Evolutionary conservation across 2,329 filamentous ascomycete species (phyloP).

Genomic region (Trichoderma koningiopsis): DNA sequence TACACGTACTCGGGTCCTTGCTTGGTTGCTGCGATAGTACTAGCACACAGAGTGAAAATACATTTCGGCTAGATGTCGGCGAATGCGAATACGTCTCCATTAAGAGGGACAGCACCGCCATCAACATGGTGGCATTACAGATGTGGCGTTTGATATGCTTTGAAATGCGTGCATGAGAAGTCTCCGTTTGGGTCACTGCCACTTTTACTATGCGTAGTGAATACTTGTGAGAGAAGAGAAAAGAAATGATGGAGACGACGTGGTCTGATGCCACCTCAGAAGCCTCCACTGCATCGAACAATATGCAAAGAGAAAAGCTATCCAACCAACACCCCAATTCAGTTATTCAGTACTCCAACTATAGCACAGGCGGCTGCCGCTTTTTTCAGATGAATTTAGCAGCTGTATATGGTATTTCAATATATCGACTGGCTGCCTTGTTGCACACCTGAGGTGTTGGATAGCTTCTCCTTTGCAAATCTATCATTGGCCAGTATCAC

Average conservation of each 20-base stretch:
- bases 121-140: not conserved
- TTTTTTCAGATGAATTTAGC: too few relatives aligned
- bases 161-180: not conserved
- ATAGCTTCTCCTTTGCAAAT: too few relatives aligned
- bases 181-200: not conserved
- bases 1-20: too few relatives aligned
- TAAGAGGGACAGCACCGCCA: conserved; percentile 2
- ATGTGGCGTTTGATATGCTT: not conserved
- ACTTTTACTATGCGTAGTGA: not conserved
- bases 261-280: conserved; percentile 17
- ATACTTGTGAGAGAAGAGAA: not conserved
- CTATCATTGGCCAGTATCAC: not conserved
- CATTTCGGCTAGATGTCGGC: not conserved
- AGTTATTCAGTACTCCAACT: too few relatives aligned
- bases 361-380: too few relatives aligned
- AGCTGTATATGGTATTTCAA: too few relatives aligned
- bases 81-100: conserved; percentile 25
- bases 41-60: not conserved
- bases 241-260: not conserved
- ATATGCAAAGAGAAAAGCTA: not conserved
- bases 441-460: too few relatives aligned
- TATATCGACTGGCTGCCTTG: too few relatives aligned
- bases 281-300: conserved; percentile 10
- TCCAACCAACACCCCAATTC: too few relatives aligned
- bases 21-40: too few relatives aligned